A percentile compares a stretch with the other conserved stretches of the same genome.
Conservation (phyloP, 2,329 filamentous ascomycete genomes). For the Trichoderma koningii region DNA sequence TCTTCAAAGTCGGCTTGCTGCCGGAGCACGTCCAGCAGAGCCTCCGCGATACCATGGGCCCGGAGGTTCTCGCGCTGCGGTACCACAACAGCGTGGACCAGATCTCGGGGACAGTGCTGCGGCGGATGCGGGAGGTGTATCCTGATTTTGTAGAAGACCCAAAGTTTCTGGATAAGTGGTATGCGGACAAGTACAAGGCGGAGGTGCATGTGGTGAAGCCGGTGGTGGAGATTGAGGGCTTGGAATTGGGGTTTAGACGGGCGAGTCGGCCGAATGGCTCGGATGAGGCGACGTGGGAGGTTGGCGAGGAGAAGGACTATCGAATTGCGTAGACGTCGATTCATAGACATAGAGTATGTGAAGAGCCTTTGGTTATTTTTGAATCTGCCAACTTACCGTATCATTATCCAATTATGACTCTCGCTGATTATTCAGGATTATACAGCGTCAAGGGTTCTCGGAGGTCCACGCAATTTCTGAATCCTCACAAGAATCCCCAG, state of each 20-base stretch:
- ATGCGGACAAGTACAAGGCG: constrained; percentile 45
- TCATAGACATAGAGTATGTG: too few species aligned
- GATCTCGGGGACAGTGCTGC: constrained; percentile 61
- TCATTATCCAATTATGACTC: too few species aligned
- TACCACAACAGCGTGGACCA: constrained; percentile 67
- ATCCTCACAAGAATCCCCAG: background rate
- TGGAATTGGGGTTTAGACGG: constrained; percentile 49
- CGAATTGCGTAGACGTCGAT: constrained; percentile 23
- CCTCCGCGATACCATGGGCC: constrained; percentile 51
- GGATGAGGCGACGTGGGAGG: constrained; percentile 60
- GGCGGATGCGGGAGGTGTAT: constrained; percentile 54
- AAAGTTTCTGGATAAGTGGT: constrained; percentile 53
- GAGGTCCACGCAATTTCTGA: too few species aligned
- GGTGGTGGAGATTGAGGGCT: constrained; percentile 47
- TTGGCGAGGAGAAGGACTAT: constrained; percentile 47
- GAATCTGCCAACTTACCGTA: too few species aligned
- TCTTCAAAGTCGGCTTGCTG: constrained; percentile 63
- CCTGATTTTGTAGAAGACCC: constrained; percentile 56
- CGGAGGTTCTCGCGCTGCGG: constrained; percentile 57
- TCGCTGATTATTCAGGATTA: too few species aligned
- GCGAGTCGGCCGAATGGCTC: constrained; percentile 55
- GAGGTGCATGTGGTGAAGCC: constrained; percentile 48
- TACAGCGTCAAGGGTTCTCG: too few species aligned
- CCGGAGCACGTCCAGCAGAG: constrained; percentile 53
- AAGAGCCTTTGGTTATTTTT: too few species aligned